phyloP scores from a whole-genome alignment of 768 basidiomycete species.

The Suillus hirtellus region DNA sequence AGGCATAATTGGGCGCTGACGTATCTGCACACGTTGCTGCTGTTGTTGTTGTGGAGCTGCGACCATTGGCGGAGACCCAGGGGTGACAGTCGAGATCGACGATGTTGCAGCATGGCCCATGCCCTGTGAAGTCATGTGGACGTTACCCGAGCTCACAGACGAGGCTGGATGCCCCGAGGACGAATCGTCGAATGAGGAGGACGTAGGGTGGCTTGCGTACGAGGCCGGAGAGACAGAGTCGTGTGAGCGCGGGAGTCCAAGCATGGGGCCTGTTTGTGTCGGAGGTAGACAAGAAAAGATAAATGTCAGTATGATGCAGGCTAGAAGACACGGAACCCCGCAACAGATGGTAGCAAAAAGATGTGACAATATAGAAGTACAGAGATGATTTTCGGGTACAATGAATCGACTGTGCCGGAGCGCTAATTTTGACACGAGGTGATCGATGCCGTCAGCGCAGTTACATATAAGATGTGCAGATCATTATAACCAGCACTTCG shows the following conservation, averaged over 20 bases:
- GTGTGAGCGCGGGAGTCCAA: constrained; percentile 14
- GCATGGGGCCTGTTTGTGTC: constrained; percentile 15
- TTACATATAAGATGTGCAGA: neutral
- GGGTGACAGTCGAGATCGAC: constrained; percentile 28
- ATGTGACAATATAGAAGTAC: neutral
- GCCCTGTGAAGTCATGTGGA: neutral
- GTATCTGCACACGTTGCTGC: constrained; percentile 1
- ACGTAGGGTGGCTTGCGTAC: constrained; percentile 23
- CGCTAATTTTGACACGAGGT: neutral
- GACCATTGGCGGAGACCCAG: constrained; percentile 3
- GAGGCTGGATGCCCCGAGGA: constrained; percentile 20
- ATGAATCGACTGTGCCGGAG: neutral
- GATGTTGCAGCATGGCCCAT: constrained; percentile 22
- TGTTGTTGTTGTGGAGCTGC: constrained; percentile 16
- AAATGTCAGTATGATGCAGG: constrained; percentile 15
- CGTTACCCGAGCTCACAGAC: constrained; percentile 3
- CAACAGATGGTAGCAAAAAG: constrained; percentile 1
- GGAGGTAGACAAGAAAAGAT: neutral
- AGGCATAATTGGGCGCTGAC: constrained; percentile 2
- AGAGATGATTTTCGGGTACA: neutral
- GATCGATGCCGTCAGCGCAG: neutral
- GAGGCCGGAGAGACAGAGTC: constrained; percentile 27
- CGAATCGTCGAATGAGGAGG: constrained; percentile 11
- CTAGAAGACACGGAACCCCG: neutral
- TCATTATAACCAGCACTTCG: neutral